phyloP scores from a whole-genome alignment of 495 filamentous ascomycete species.

The Amniculicola lignicola region DNA sequence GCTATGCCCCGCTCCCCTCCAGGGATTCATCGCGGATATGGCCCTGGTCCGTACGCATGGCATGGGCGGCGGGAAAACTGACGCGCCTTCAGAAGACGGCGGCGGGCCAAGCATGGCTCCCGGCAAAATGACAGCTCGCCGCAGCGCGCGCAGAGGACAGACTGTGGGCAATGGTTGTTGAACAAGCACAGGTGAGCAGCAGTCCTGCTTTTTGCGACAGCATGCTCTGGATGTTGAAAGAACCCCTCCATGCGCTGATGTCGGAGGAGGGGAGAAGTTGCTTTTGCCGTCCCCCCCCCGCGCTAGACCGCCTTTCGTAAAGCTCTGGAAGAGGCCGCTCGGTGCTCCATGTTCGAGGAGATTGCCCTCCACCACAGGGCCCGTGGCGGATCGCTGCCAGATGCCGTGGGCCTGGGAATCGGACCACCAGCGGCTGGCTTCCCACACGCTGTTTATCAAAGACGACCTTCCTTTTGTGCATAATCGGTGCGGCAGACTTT shows the following conservation, averaged over 20 bases:
- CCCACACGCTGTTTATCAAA: too few relatives aligned
- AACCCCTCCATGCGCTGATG: constrained; percentile 22
- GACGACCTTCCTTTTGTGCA: too few relatives aligned
- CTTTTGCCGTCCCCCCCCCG: constrained; percentile 25
- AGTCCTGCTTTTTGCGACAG: too few relatives aligned
- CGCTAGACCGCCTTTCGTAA: constrained; percentile 28
- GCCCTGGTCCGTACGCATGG: constrained; percentile 6
- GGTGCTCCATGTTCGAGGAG: constrained; percentile 23
- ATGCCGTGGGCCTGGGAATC: constrained; percentile 15
- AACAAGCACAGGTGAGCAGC: too few relatives aligned
- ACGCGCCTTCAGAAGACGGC: neutral
- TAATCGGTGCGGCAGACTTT: too few relatives aligned
- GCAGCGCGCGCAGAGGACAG: neutral
- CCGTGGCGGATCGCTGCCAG: constrained; percentile 19
- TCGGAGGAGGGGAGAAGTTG: neutral
- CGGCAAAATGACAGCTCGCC: constrained; percentile 1
- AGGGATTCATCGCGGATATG: neutral
- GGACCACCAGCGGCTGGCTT: too few relatives aligned
- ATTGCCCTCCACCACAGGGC: neutral
- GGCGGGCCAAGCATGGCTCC: neutral
- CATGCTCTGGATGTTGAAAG: too few relatives aligned
- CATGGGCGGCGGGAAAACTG: constrained; percentile 1
- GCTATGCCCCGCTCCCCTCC: constrained; percentile 22
- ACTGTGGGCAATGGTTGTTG: too few relatives aligned
- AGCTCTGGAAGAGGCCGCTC: constrained; percentile 32